Percentiles rank a stretch among this genome's conserved stretches.
These are phyloP conservation scores for Trametes cinnabarina DNA, from an alignment of 768 basidiomycete species.

Conservation along the genomic window DNA sequence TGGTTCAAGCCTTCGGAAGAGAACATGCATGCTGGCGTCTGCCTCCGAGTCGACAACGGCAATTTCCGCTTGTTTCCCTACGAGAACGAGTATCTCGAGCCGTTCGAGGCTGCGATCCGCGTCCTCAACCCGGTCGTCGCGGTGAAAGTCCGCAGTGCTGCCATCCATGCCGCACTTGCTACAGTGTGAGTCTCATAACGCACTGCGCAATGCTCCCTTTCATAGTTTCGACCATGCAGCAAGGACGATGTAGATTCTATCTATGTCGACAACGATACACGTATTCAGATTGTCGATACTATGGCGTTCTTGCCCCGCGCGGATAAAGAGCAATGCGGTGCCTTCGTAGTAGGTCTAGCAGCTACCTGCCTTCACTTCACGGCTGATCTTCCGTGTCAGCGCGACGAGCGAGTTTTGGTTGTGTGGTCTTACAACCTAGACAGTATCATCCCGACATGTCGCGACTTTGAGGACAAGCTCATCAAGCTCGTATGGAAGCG, in stretches of 20 bases:
- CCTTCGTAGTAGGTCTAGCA: conserved; percentile 64
- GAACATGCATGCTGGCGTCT: conserved; percentile 77
- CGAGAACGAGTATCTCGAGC: conserved; percentile 74
- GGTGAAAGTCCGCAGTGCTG: conserved; percentile 76
- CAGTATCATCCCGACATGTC: conserved; percentile 68
- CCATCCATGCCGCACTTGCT: conserved; percentile 73
- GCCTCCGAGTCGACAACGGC: conserved; percentile 64
- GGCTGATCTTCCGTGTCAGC: conserved; percentile 39
- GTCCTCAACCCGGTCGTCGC: conserved; percentile 80
- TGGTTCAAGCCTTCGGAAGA: conserved; percentile 88
- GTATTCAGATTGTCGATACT: conserved; percentile 81
- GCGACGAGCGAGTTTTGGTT: conserved; percentile 79
- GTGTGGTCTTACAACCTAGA: conserved; percentile 87
- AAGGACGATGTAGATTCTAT: conserved; percentile 58
- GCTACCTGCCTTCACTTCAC: too few species aligned
- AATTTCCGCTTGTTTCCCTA: conserved; percentile 83
- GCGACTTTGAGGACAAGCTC: conserved; percentile 73
- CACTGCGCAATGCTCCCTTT: not conserved
- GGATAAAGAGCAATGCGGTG: conserved; percentile 89
- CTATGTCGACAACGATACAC: conserved; percentile 75
- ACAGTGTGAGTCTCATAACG: conserved; percentile 51
- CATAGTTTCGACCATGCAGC: conserved; percentile 36
- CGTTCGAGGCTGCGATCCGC: conserved; percentile 79
- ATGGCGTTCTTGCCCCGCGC: conserved; percentile 67
- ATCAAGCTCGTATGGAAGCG: conserved; percentile 76